phyloP scores from a whole-genome alignment of 176 grass and related monocot genomes.

The Oryza punctata region DNA sequence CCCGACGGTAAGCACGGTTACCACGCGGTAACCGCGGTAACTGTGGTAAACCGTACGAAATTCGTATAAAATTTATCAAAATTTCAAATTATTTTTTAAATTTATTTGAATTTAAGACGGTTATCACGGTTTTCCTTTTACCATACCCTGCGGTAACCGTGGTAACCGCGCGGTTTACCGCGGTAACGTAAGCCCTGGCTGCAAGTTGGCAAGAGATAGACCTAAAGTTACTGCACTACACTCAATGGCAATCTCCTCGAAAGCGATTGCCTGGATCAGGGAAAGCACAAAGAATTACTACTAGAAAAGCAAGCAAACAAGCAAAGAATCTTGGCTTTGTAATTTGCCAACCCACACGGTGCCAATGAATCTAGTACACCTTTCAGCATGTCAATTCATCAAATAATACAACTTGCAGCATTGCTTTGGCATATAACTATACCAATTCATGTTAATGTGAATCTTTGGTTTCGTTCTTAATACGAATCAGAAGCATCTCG shows the following conservation, averaged over 20 bases:
- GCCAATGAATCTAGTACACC: constrained; percentile 3
- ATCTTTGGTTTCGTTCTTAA: background rate
- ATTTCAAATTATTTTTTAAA: no score
- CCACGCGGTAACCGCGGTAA: no score
- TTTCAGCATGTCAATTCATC: background rate
- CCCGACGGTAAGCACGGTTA: no score
- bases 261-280: background rate
- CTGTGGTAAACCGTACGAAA: no score
- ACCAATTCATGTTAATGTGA: background rate
- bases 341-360: background rate
- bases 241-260: background rate
- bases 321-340: constrained; percentile 14
- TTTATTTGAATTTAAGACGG: no score
- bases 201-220: constrained; percentile 37
- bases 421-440: background rate
- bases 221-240: background rate
- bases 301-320: background rate
- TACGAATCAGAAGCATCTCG: background rate
- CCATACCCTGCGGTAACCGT: no score
- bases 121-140: no score
- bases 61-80: no score
- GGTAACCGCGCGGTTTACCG: no score
- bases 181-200: no score
- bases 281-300: constrained; percentile 5
- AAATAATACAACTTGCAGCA: constrained; percentile 11